Base-by-base conservation (phyloP, 192 early-diverging fungal species). In the Coemansia guatemalensis region DNA sequence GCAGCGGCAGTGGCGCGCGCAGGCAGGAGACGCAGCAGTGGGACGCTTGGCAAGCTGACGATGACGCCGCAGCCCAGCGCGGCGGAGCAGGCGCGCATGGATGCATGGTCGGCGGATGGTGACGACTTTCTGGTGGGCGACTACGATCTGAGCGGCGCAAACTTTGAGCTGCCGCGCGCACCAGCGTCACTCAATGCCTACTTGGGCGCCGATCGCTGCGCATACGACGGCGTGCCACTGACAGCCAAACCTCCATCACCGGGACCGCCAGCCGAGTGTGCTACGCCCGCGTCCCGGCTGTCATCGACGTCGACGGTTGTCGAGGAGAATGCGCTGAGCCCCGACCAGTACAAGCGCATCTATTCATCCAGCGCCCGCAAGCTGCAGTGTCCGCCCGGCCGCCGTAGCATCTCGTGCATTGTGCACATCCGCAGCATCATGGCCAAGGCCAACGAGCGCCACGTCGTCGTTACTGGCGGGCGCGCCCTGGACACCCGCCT, bases 301-400 rank as follows among this genome's bases (percentile, higher is more conserved):
- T 79, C 77, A 50, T 74, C 77, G 25, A 70, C 71, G 25, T 74
- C 77, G 58, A 74, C 77, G 6, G 64, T 74, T 47, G 68, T 71
- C 5, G 77, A 80, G 0, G 72, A 68, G 32, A 35, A 56, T 24
- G 65, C 48, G 22, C 68, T 74, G 33, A 68, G 62, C 32, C 48
- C 68, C n/a, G 71, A 74, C 44, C 77, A 71, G 62, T 71, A 55
- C 65, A 70, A 65, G 55, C 68, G 68, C 39, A 53, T 80, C 5
- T 74, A 63, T 23, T 29, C 58, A 24, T 53, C 68, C 26, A 80
- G 77, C 65, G 72, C 65, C 55, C 69, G 62, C 68, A 80, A 80
- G 72, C 71, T 80, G 64, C 77, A 65, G 59, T 60, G 57, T 62
- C 64, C 58, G 41, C 27, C 56, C 51, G 29, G 51, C 21, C 33